A percentile compares a stretch with the other conserved stretches of the same genome.
These are phyloP conservation scores for Cryptococcus sp. DNA, from an alignment of 1,284 basidiomycete species.

Conservation along the genomic window DNA sequence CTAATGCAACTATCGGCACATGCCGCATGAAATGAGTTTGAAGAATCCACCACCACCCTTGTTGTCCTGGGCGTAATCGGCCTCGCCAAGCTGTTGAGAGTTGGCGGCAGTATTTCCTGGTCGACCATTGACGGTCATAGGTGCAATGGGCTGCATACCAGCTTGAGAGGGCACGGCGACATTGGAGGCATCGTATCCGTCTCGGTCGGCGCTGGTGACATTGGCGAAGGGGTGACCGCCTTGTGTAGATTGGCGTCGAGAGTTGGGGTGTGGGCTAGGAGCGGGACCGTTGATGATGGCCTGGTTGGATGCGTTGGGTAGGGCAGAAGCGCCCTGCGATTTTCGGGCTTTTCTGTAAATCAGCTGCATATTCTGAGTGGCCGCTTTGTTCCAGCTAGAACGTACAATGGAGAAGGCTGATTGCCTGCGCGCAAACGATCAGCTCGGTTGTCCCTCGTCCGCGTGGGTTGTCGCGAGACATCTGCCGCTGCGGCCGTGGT, in stretches of 20 bases:
- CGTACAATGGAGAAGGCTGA: conserved; percentile 38
- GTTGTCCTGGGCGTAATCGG: conserved; percentile 32
- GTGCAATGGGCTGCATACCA: conserved; percentile 37
- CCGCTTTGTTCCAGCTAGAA: conserved; percentile 1
- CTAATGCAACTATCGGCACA: conserved; percentile 28
- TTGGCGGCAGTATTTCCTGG: conserved; percentile 32
- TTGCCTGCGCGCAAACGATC: conserved; percentile 47
- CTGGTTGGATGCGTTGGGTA: conserved; percentile 47
- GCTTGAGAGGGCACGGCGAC: conserved; percentile 31
- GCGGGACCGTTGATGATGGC: conserved; percentile 46
- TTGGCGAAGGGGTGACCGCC: conserved; percentile 45
- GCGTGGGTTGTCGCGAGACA: conserved; percentile 34
- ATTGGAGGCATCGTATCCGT: conserved; percentile 38
- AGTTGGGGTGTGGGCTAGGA: conserved; percentile 38
- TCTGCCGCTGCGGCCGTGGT: conserved; percentile 44
- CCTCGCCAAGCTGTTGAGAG: conserved; percentile 38
- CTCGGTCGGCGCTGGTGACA: conserved; percentile 16
- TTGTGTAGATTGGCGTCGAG: conserved; percentile 42
- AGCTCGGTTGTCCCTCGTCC: conserved; percentile 46
- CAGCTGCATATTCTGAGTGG: not conserved
- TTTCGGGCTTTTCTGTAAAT: conserved; percentile 32
- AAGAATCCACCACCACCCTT: conserved; percentile 41
- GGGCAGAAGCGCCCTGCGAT: conserved; percentile 33
- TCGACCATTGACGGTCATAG: conserved; percentile 41
- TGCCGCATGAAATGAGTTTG: conserved; percentile 42